These are phyloP conservation scores for Apiotrichum akiyoshidainum DNA, from an alignment of 1,284 basidiomycete genomes.

Conservation along the genomic window DNA sequence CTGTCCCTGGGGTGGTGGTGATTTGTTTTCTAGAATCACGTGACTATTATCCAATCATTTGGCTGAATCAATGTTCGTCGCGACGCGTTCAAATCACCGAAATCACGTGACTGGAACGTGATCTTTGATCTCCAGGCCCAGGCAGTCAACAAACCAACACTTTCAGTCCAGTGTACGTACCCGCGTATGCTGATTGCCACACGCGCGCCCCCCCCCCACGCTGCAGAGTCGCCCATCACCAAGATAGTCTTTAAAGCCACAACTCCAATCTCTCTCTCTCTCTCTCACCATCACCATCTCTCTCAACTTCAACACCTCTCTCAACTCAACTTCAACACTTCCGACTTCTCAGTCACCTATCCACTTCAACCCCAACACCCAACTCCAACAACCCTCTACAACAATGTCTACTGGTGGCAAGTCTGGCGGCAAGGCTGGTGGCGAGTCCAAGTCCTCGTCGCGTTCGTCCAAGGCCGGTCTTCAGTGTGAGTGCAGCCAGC, in stretches of 20 bases:
- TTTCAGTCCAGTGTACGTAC: too few relatives aligned
- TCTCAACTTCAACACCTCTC: slow-evolving; percentile 2
- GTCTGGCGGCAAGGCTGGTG: slow-evolving; percentile 54
- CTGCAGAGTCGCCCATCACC: neutral
- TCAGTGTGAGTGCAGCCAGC: slow-evolving; percentile 59
- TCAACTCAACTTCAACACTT: slow-evolving; percentile 1
- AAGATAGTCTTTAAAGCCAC: too few relatives aligned
- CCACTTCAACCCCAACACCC: slow-evolving; percentile 6
- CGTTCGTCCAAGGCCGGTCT: slow-evolving; percentile 81
- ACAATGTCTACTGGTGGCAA: slow-evolving; percentile 59
- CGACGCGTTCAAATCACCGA: too few relatives aligned
- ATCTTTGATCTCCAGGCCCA: too few relatives aligned
- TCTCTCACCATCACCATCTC: neutral
- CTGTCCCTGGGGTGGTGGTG: too few relatives aligned
- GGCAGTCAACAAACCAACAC: too few relatives aligned
- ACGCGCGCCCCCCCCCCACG: too few relatives aligned
- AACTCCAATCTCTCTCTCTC: slow-evolving; percentile 5
- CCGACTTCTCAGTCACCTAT: slow-evolving; percentile 6
- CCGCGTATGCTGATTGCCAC: too few relatives aligned
- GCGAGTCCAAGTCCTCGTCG: slow-evolving; percentile 59
- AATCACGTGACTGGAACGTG: too few relatives aligned
- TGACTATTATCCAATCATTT: neutral
- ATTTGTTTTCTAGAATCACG: too few relatives aligned
- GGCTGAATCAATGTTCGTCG: too few relatives aligned
- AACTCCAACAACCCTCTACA: slow-evolving; percentile 24